phyloP scores from a whole-genome alignment of 2,329 filamentous ascomycete species.

The Eutypella sp. region DNA sequence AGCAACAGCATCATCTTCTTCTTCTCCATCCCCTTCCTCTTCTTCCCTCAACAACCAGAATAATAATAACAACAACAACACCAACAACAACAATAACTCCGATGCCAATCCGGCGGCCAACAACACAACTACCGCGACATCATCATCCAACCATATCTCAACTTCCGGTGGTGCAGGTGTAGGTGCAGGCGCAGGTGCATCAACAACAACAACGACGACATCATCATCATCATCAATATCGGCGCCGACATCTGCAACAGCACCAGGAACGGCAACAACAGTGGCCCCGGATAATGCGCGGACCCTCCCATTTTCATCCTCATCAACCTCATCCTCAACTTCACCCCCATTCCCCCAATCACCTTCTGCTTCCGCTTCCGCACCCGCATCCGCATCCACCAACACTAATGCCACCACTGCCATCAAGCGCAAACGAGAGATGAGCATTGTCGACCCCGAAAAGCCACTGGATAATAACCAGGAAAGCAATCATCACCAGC shows the following conservation, averaged over 20 bases:
- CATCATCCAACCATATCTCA: too few relatives aligned
- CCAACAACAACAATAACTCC: too few relatives aligned
- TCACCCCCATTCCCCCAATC: too few relatives aligned
- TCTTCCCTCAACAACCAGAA: constrained; percentile 12
- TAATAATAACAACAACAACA: neutral
- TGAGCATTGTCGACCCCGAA: constrained; percentile 17
- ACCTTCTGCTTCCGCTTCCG: too few relatives aligned
- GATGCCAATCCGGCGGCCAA: too few relatives aligned
- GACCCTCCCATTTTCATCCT: constrained; percentile 2
- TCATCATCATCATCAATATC: too few relatives aligned
- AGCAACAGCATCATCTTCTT: neutral
- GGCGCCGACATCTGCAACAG: too few relatives aligned
- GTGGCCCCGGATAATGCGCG: constrained; percentile 17
- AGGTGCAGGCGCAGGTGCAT: too few relatives aligned
- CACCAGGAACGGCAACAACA: constrained; percentile 1
- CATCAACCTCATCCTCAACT: too few relatives aligned
- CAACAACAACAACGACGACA: too few relatives aligned
- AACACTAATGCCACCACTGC: constrained; percentile 14
- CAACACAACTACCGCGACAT: neutral
- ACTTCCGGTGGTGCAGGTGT: too few relatives aligned
- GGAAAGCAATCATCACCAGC: constrained; percentile 5
- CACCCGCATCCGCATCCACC: constrained; percentile 5
- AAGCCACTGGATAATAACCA: constrained; percentile 15
- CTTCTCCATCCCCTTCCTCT: too few relatives aligned
- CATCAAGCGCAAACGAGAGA: constrained; percentile 29